These are phyloP conservation scores for Macrotyloma uniflorum DNA, from an alignment of 306 rosid genomes.

Conservation along the genomic window DNA sequence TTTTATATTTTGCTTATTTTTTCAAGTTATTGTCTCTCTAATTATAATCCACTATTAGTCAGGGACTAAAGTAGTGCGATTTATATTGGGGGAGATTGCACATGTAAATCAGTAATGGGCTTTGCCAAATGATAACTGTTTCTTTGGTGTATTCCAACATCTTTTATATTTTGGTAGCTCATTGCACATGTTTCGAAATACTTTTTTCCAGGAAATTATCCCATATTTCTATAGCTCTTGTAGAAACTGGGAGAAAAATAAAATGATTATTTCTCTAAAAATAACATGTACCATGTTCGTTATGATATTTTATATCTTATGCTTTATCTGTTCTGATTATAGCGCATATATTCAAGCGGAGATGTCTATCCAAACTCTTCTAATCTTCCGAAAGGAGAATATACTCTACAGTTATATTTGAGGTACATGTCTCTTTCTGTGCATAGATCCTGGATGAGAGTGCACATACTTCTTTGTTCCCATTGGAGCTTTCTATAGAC, in stretches of 20 bases:
- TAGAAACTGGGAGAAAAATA: background rate
- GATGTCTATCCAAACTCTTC: slow-evolving; percentile 80
- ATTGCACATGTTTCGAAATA: background rate
- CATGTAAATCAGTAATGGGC: slow-evolving; percentile 17
- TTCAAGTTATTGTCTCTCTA: background rate
- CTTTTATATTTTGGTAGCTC: slow-evolving; percentile 24
- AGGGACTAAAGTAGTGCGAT: background rate
- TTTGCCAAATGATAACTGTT: slow-evolving; percentile 7
- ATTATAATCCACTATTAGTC: background rate
- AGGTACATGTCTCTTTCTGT: slow-evolving; percentile 59
- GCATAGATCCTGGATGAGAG: slow-evolving; percentile 31
- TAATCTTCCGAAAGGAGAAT: slow-evolving; percentile 94
- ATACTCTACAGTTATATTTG: slow-evolving; percentile 73
- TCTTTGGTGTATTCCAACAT: slow-evolving; percentile 15
- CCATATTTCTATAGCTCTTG: background rate
- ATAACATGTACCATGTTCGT: background rate
- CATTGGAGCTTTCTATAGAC: slow-evolving; percentile 24
- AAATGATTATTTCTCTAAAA: background rate
- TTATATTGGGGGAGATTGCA: slow-evolving; percentile 19
- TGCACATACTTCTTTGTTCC: slow-evolving; percentile 14
- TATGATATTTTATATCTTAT: slow-evolving; percentile 7
- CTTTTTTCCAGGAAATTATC: background rate
- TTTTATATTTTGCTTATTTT: slow-evolving; percentile 26
- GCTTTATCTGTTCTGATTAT: slow-evolving; percentile 35
- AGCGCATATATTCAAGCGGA: slow-evolving; percentile 86